phyloP scores from a whole-genome alignment of 768 basidiomycete genomes.

The Dioszegia hungarica region DNA sequence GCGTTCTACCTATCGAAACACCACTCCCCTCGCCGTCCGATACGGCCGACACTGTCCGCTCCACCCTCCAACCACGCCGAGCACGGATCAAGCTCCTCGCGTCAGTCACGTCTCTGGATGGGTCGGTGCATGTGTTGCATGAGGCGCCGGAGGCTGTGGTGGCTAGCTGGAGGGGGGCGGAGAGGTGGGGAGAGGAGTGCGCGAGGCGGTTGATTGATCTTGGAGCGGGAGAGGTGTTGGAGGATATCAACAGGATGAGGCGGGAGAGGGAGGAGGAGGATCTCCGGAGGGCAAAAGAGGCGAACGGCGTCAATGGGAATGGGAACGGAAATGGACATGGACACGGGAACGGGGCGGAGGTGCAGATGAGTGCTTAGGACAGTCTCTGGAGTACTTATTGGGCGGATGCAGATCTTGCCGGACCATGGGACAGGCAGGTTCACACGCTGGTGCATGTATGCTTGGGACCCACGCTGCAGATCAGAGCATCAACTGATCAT shows the following conservation, averaged over 20 bases:
- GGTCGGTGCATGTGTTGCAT: conserved; percentile 65
- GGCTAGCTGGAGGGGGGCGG: conserved; percentile 58
- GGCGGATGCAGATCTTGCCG: too few species aligned
- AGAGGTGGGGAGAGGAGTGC: conserved; percentile 62
- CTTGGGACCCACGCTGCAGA: too few species aligned
- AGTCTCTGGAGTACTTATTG: too few species aligned
- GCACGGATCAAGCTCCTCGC: conserved; percentile 62
- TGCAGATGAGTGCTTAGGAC: too few species aligned
- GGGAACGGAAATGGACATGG: too few species aligned
- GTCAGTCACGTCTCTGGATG: conserved; percentile 78
- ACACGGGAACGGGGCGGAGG: too few species aligned
- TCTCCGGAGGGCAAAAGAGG: conserved; percentile 34
- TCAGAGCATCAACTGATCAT: too few species aligned
- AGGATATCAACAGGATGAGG: conserved; percentile 72
- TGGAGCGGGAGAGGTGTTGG: conserved; percentile 75
- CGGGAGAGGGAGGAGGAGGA: conserved; percentile 54
- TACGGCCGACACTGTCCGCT: conserved; percentile 4
- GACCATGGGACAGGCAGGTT: too few species aligned
- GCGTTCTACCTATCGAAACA: conserved; percentile 2
- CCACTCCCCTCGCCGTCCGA: conserved; percentile 4
- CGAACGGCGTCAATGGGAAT: neutral
- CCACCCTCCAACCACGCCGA: conserved; percentile 15
- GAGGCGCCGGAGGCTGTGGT: conserved; percentile 57
- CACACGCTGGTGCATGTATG: too few species aligned
- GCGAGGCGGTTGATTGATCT: conserved; percentile 62